Evolutionary conservation across 306 rosid species (phyloP).

Genomic region (Ormosia emarginata): DNA sequence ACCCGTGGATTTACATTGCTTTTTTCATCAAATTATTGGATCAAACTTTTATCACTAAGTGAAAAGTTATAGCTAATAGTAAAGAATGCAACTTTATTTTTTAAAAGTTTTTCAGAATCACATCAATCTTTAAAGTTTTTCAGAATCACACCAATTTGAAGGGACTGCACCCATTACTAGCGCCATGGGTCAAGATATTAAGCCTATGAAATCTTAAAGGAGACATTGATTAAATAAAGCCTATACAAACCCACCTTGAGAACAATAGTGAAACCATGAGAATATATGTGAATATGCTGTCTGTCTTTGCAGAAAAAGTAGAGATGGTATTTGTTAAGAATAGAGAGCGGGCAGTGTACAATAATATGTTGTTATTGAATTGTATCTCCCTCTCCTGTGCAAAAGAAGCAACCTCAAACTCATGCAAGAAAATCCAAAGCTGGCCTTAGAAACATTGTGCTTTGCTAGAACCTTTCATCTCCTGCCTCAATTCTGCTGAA

Average conservation of each 20-base stretch:
- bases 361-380: neutral
- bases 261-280: neutral
- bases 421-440: neutral
- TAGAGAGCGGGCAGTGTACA: neutral
- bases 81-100: no score
- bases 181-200: no score
- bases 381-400: neutral
- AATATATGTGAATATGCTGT: neutral
- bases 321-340: neutral
- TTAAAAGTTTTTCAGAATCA: no score
- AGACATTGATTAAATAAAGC: neutral
- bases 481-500: constrained; percentile 50
- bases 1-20: neutral
- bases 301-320: neutral
- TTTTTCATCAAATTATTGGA: neutral
- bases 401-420: neutral
- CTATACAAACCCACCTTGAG: neutral
- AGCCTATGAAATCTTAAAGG: neutral
- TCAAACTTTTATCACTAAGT: no score
- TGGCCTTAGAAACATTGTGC: neutral
- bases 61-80: no score
- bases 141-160: no score
- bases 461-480: constrained; percentile 9
- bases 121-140: no score
- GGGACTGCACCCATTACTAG: no score